Evolutionary conservation across 495 filamentous ascomycete species (phyloP), one percentile per base, ranked within the genome.

Genomic region (Xylaria telfairii): DNA sequence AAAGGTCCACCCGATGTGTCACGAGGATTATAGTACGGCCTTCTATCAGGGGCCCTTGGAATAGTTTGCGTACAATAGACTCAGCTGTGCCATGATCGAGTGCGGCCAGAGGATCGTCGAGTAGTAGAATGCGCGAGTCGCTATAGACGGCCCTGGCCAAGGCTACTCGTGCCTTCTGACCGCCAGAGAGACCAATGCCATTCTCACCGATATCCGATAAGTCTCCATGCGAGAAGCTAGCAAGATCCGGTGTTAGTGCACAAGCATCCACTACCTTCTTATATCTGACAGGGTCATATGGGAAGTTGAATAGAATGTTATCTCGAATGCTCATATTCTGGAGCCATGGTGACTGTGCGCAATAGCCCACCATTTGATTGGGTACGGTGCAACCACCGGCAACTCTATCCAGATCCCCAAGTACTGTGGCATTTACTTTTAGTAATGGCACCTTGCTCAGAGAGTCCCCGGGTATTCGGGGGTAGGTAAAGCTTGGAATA

Each of bases 61-160:
- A 86, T 71, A 92, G 89, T 71, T 90, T 92, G 34, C 83, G 82
- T 37, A 93, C 85, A 59, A 97, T 91, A 5, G 78, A 82, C 69
- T 92, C 90, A 1, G 93, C 93, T 0, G 93, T 97, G 32, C 91
- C 87, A 74, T 95, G 92, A 79, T 99, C 96, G 41, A 99, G 91
- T 1, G 96, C 95, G 26, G 95, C 96, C 24, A 99, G 86, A 68
- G 94, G 91, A 78, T 99, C 96, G 76, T 99, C 96, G n/a, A 98
- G 86, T 5, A 99, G 84, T 73, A 98, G 92, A 67, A 98, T 89
- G 76, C 97, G 92, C 9, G 94, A 92, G 56, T 92, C 87, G 74
- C 96, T 93, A 77, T 99, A 99, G 1, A 99, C 91, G 64, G 96
- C 96, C 76, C 96, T 84, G 5, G 96, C 96, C 64, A 99, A 85